Evolutionary conservation across 2,329 filamentous ascomycete genomes (phyloP), one percentile per base, ranked within the genome.

Genomic region (Geosmithia putterillii): DNA sequence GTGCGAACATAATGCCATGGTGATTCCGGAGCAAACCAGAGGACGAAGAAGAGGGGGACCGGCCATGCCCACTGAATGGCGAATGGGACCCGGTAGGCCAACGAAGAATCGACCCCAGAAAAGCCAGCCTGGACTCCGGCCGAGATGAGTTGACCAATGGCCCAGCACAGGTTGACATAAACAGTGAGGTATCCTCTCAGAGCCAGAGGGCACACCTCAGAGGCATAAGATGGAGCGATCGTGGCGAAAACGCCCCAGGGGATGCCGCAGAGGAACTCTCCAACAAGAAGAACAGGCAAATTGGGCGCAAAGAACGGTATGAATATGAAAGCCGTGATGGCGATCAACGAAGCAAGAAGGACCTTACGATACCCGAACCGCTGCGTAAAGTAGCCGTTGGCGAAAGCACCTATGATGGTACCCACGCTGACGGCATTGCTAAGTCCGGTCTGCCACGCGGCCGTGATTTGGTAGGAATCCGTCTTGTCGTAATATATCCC

Each of bases 361-460:
- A 69, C 64, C 43, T 55, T 58, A 38, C 66, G 62, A 41, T 71
- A 66, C 1, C 71, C 71, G 47, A 56, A 67, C 41, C 51, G 57
- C 20, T 57, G 54, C 0, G 65, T 65, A 8, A 65, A 52, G 49
- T 57, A 67, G 17, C 67, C 67, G 51, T 69, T 67, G 6, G 66
- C 28, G 40, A 66, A 42, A 22, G 60, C 60, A 14, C 65, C 64
- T 38, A 66, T 52, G 42, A 67, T 63, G 48, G 60, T 62, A 40
- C 52, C 56, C 21, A 65, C 44, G 7, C 56, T 57, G 25, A 54
- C 56, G 38, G 59, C 53, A 40, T 54, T 57, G 49, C 61, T 62
- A 39, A 77, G 59, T 2, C 60, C 65, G 19, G 70, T 63, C 53
- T 76, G 73, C 73, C 73, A 76, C 3, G 61, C 51, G 2, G 69